A percentile compares a stretch with the other conserved stretches of the same genome.
Conservation (phyloP, 1,284 basidiomycete species). For the Kalmanozyma brasiliensis region DNA sequence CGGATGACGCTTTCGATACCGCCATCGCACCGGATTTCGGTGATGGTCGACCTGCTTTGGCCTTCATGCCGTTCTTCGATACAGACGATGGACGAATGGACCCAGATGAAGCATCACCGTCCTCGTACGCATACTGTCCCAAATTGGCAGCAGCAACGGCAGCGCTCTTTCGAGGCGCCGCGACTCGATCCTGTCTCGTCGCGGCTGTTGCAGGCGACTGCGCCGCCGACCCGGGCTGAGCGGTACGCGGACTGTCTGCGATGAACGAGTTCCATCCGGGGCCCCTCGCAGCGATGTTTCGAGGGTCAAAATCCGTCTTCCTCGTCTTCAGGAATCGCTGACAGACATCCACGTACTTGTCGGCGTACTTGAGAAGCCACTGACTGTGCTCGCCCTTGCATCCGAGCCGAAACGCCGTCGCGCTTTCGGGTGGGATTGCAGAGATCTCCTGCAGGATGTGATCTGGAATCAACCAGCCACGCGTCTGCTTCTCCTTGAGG, state of each 20-base stretch:
- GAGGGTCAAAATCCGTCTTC: not conserved
- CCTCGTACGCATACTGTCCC: constrained; percentile 21
- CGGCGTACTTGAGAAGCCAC: constrained; percentile 21
- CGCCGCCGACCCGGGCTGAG: not conserved
- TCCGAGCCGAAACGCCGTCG: not conserved
- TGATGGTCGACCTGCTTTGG: not conserved
- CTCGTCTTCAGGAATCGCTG: constrained; percentile 6
- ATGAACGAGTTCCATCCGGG: constrained; percentile 5
- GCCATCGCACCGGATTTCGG: constrained; percentile 1
- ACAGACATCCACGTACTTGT: constrained; percentile 32
- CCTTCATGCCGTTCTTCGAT: not conserved
- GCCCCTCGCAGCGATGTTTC: not conserved
- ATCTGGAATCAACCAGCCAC: constrained; percentile 24
- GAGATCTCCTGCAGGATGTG: constrained; percentile 30
- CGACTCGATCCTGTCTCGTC: constrained; percentile 1
- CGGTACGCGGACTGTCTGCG: not conserved
- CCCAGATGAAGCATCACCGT: not conserved
- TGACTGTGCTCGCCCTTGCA: constrained; percentile 5
- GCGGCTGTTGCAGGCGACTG: not conserved
- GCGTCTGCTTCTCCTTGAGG: constrained; percentile 7
- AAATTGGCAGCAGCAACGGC: constrained; percentile 17
- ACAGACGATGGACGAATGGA: not conserved
- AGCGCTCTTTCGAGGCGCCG: constrained; percentile 24
- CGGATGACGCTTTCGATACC: not conserved
- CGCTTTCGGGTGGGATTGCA: constrained; percentile 15